A percentile compares a stretch with the other conserved stretches of the same genome.
phyloP scores from a whole-genome alignment of 176 grass and related monocot species.

The Tillandsia fasciculata region DNA sequence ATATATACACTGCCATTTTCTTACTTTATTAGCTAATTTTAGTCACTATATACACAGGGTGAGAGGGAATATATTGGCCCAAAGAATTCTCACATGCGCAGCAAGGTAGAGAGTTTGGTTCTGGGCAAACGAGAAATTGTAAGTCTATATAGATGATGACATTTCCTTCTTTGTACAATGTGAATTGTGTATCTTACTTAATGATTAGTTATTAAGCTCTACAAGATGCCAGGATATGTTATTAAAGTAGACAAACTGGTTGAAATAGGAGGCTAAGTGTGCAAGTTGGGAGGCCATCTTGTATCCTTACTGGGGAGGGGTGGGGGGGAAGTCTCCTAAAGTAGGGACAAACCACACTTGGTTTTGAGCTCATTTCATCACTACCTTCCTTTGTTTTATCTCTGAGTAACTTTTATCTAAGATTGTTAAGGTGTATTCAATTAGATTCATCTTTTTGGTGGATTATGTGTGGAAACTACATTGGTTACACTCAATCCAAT shows the following conservation, averaged over 20 bases:
- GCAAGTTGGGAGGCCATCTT: conserved; percentile 5
- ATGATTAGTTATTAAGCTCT: no score
- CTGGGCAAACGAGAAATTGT: neutral
- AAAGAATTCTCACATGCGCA: no score
- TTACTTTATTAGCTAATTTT: no score
- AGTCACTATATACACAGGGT: no score
- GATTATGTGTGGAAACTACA: neutral
- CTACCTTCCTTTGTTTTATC: no score
- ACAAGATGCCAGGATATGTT: neutral
- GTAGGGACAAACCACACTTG: conserved; percentile 28
- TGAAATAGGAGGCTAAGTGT: no score
- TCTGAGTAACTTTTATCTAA: no score
- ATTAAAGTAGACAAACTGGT: neutral
- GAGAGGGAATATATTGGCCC: no score
- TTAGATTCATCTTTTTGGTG: neutral
- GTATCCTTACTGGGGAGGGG: conserved; percentile 25
- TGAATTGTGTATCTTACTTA: neutral
- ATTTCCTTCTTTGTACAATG: neutral
- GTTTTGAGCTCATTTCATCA: neutral
- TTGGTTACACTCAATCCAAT: neutral
- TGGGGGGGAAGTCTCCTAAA: conserved; percentile 35
- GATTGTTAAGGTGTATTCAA: neutral
- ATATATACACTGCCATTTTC: no score
- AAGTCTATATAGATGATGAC: neutral
- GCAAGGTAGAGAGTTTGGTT: neutral